Evolutionary conservation across 305 asterid species (phyloP).

Genomic region (Plantago lanceolata): DNA sequence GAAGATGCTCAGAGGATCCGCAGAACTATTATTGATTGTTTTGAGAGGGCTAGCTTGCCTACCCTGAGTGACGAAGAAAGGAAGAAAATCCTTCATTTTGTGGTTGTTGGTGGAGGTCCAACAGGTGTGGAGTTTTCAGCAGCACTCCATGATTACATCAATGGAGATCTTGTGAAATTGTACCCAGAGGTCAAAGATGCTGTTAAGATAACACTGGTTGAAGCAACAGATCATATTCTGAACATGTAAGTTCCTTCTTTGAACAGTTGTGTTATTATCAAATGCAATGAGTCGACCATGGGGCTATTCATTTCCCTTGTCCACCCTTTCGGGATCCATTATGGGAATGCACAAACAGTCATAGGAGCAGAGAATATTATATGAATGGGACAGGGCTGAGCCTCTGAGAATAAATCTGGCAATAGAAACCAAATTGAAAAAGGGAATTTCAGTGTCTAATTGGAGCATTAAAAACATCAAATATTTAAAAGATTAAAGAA

Average conservation of each 20-base stretch:
- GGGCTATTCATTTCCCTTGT: neutral
- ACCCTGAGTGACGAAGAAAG: conserved; percentile 81
- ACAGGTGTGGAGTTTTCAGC: conserved; percentile 98
- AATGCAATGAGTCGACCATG: conserved; percentile 4
- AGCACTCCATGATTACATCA: conserved; percentile 86
- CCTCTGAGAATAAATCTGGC: conserved; percentile 20
- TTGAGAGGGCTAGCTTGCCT: conserved; percentile 82
- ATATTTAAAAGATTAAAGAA: no score
- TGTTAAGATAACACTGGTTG: conserved; percentile 84
- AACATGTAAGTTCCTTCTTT: conserved; percentile 58
- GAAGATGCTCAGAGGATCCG: conserved; percentile 98
- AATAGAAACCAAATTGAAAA: conserved; percentile 10
- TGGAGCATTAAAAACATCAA: no score
- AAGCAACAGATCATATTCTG: conserved; percentile 87
- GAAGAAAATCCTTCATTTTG: conserved; percentile 81
- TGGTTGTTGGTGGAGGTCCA: conserved; percentile 98
- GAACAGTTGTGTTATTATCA: conserved; percentile 11
- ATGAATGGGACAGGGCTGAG: no score
- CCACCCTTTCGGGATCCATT: neutral
- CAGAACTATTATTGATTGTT: conserved; percentile 71
- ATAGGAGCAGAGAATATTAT: no score
- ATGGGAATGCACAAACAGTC: neutral
- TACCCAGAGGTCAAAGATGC: conserved; percentile 73
- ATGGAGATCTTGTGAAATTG: conserved; percentile 69
- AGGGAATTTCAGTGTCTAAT: neutral